phyloP scores from a whole-genome alignment of 305 asterid genomes.

The Salvia sclarea region DNA sequence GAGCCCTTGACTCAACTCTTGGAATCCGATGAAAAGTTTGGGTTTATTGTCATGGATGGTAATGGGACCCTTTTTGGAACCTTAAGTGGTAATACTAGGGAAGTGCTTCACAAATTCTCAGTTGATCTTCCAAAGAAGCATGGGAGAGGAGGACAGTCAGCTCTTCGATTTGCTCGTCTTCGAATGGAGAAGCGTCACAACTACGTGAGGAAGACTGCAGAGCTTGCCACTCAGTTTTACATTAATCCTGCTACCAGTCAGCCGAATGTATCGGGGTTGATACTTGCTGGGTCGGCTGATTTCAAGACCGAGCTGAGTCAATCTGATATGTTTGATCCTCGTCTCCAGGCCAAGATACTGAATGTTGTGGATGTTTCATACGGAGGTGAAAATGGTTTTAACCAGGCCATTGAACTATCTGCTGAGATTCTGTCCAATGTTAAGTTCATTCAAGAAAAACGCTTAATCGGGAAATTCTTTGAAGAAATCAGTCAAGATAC shows the following conservation, averaged over 20 bases:
- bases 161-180: constrained; percentile 62
- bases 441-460: constrained; percentile 61
- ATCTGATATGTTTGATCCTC: constrained; percentile 67
- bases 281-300: constrained; percentile 69
- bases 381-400: constrained; percentile 68
- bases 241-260: constrained; percentile 60
- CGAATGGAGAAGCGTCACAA: constrained; percentile 64
- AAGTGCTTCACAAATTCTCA: constrained; percentile 56
- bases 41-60: constrained; percentile 61
- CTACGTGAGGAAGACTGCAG: constrained; percentile 58
- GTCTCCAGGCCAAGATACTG: constrained; percentile 57
- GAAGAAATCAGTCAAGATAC: constrained; percentile 67
- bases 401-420: constrained; percentile 60
- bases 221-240: constrained; percentile 58
- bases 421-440: constrained; percentile 61
- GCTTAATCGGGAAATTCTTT: constrained; percentile 55
- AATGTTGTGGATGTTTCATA: constrained; percentile 63
- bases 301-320: constrained; percentile 67
- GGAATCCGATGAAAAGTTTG: constrained; percentile 58
- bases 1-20: constrained; percentile 53
- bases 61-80: constrained; percentile 61
- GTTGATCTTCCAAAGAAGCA: constrained; percentile 64
- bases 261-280: constrained; percentile 58
- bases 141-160: constrained; percentile 65
- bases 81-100: constrained; percentile 58